Conservation (phyloP, 176 grass and related monocot genomes). For the Avena atlantica region DNA sequence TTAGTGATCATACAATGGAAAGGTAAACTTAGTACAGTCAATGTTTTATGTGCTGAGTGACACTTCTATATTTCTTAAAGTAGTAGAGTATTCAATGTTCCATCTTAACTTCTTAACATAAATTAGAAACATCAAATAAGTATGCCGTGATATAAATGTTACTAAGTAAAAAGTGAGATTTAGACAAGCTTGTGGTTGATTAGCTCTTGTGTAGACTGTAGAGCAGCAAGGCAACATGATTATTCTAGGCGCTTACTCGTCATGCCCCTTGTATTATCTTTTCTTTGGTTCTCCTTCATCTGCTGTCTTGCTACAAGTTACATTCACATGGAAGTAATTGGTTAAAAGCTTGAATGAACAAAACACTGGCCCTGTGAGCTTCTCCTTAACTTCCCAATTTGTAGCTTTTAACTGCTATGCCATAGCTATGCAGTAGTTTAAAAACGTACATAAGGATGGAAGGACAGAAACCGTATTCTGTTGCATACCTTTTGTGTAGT, state of each 20-base stretch:
- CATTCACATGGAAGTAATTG: slow-evolving; percentile 15
- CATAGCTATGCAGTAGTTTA: background rate
- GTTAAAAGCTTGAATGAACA: background rate
- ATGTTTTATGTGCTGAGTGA: slow-evolving; percentile 4
- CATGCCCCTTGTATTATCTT: background rate
- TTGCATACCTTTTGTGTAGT: background rate
- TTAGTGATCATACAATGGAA: slow-evolving; percentile 88
- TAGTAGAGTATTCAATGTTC: background rate
- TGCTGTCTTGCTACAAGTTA: slow-evolving; percentile 16
- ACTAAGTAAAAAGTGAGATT: background rate
- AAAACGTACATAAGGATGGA: background rate
- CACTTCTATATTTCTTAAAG: slow-evolving; percentile 14
- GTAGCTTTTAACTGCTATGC: background rate
- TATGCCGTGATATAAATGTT: slow-evolving; percentile 4
- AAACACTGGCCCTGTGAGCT: background rate
- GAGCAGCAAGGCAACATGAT: background rate
- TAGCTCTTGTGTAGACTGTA: background rate
- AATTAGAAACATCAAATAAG: slow-evolving; percentile 18
- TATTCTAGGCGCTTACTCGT: background rate
- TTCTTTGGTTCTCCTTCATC: background rate
- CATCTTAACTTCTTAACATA: background rate
- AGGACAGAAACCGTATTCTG: background rate
- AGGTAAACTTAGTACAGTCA: slow-evolving; percentile 55
- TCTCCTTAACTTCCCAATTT: background rate
- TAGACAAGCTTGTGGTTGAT: background rate